Conservation (phyloP, 1,139 yeast species). For the Protomyces pachydermus region DNA sequence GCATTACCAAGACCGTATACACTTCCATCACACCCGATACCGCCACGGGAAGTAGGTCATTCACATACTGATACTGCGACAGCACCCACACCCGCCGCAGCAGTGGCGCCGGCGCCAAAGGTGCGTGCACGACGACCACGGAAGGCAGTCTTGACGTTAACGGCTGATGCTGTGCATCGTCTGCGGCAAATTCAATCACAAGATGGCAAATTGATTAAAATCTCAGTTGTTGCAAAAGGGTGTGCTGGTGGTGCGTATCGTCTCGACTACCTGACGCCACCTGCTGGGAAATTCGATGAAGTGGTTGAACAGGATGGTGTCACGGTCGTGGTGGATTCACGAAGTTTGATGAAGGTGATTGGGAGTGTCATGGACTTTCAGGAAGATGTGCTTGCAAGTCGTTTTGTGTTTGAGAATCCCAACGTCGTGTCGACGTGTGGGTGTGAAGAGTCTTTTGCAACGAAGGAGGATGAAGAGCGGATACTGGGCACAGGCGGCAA, state of each 20-base stretch:
- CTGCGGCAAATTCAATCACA: conserved; percentile 8
- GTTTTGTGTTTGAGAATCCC: conserved; percentile 90
- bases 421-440: conserved; percentile 97
- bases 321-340: conserved; percentile 85
- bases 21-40: not conserved
- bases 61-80: not conserved
- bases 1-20: not conserved
- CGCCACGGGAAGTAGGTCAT: not conserved
- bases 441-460: conserved; percentile 82
- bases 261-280: conserved; percentile 70
- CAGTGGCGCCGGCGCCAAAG: conserved; percentile 1
- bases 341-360: conserved; percentile 88
- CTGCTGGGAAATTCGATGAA: conserved; percentile 92
- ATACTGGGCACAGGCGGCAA: conserved; percentile 34
- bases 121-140: conserved; percentile 19
- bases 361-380: conserved; percentile 99
- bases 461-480: conserved; percentile 30
- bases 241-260: conserved; percentile 93
- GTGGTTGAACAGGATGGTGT: conserved; percentile 73
- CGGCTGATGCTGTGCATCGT: conserved; percentile 8
- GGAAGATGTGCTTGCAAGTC: conserved; percentile 81
- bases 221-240: conserved; percentile 93
- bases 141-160: conserved; percentile 23
- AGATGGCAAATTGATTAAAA: conserved; percentile 60
- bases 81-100: not conserved